These are phyloP conservation scores for Saccharomycopsis sp. DNA, from an alignment of 805 yeast genomes.

Conservation along the genomic window DNA sequence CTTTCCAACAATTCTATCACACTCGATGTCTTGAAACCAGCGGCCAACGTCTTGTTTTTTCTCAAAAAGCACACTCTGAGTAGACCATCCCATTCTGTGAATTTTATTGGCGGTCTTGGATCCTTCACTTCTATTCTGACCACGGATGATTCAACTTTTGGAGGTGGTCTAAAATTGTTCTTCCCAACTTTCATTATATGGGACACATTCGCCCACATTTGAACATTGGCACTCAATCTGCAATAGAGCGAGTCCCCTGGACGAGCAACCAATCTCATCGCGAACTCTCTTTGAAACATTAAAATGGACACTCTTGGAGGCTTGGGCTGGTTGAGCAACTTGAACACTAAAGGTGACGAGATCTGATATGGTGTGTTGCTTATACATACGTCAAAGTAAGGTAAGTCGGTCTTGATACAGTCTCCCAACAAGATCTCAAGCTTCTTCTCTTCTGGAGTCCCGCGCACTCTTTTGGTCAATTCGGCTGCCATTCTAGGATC, in stretches of 20 bases:
- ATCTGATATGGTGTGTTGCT: slow-evolving; percentile 98
- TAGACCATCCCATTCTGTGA: slow-evolving; percentile 95
- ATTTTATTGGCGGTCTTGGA: slow-evolving; percentile 93
- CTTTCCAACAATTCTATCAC: slow-evolving; percentile 77
- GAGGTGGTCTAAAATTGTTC: slow-evolving; percentile 96
- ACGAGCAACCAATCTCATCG: slow-evolving; percentile 83
- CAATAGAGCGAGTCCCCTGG: slow-evolving; percentile 96
- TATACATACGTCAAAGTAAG: slow-evolving; percentile 92
- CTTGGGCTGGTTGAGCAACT: slow-evolving; percentile 77
- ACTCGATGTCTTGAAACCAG: slow-evolving; percentile 82
- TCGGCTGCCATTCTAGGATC: slow-evolving; percentile 99
- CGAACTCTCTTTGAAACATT: slow-evolving; percentile 98
- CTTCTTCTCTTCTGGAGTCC: slow-evolving; percentile 89
- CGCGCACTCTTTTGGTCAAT: slow-evolving; percentile 93
- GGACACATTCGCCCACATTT: slow-evolving; percentile 99
- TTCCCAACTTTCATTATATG: slow-evolving; percentile 98
- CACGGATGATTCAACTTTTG: slow-evolving; percentile 95
- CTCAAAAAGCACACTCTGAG: slow-evolving; percentile 87
- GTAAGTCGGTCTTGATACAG: slow-evolving; percentile 90
- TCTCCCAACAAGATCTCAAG: slow-evolving; percentile 90
- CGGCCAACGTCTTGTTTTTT: slow-evolving; percentile 86
- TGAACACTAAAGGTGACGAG: slow-evolving; percentile 93
- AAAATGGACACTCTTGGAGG: slow-evolving; percentile 94
- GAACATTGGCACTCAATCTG: slow-evolving; percentile 91
- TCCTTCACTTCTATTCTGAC: slow-evolving; percentile 86